Evolutionary conservation across 176 grass and related monocot genomes (phyloP), one percentile per base, ranked within the genome.

Genomic region (Aegilops tauschii): DNA sequence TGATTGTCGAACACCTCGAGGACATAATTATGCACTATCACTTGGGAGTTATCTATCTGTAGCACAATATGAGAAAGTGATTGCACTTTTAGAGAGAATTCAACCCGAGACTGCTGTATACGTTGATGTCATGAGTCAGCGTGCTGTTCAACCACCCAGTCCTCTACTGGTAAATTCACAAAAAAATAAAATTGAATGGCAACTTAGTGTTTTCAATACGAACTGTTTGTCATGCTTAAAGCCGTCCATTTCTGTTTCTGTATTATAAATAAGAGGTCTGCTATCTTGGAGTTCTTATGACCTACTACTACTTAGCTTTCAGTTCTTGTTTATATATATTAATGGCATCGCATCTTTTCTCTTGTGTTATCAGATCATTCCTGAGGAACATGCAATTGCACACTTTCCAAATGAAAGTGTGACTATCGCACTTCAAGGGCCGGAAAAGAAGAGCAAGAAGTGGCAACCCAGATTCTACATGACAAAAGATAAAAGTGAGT

Each of bases 381-480:
- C 71, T 4, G 23, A 74, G 71, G 40, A 74, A 47, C 71, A 74
- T 74, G 40, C 71, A 8, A 74, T 74, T 47, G 21, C 71, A 74
- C 40, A 74, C 40, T 74, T 74, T 47, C 39, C 71, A 23, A 23
- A 13, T 47, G 12, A 47, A 74, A 74, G 71, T 8, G 35, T 13
- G 9, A 25, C 50, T 17, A 40, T 94, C 23, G 49, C 80, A 18
- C 89, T 94, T 40, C 58, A 65, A 6, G 36, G 1, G 3, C 77
- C 84, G 3, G 31, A 58, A 28, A 89, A 85, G 39, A 75, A 54
- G 50, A 54, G 6, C 18, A 86, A 83, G 12, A 92, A 82, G 47
- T 95, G 93, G 93, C 49, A 58, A 31, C 81, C 88, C 9, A 68
- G 1, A 39, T 86, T 85, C 62, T 82, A 88, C 13, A 79, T 44